These are phyloP conservation scores for Pseudonectria buxi DNA, from an alignment of 2,329 filamentous ascomycete species.

Conservation along the genomic window DNA sequence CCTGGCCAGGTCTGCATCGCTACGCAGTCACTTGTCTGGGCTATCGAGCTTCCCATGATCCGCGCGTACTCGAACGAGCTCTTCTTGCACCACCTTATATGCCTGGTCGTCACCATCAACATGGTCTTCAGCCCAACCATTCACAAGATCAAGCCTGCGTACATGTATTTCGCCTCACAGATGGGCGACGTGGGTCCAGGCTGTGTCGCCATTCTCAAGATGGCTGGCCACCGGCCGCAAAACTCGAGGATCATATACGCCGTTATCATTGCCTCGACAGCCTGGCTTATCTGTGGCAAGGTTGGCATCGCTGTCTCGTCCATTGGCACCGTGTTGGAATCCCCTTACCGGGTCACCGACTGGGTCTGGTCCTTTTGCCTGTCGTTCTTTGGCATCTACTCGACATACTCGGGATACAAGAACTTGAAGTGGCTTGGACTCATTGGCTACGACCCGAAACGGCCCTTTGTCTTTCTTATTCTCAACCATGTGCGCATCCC, in stretches of 20 bases:
- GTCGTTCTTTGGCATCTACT: slow-evolving; percentile 18
- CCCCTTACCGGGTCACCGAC: slow-evolving; percentile 13
- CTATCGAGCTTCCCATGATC: slow-evolving; percentile 12
- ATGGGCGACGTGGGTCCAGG: slow-evolving; percentile 17
- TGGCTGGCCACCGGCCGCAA: slow-evolving; percentile 6
- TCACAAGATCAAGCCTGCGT: slow-evolving; percentile 21
- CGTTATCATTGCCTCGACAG: slow-evolving; percentile 9
- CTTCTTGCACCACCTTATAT: slow-evolving; percentile 20
- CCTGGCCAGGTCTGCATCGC: slow-evolving; percentile 18
- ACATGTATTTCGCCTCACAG: slow-evolving; percentile 19
- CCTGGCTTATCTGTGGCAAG: slow-evolving; percentile 9
- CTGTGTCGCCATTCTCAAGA: slow-evolving; percentile 13
- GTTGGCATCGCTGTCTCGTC: slow-evolving; percentile 12
- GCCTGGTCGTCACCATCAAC: slow-evolving; percentile 16
- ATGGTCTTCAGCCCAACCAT: slow-evolving; percentile 13
- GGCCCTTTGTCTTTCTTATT: slow-evolving; percentile 6
- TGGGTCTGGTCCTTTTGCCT: slow-evolving; percentile 16
- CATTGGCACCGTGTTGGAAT: slow-evolving; percentile 11
- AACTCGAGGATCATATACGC: slow-evolving; percentile 12
- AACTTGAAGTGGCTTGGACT: slow-evolving; percentile 14
- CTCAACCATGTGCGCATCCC: slow-evolving; percentile 6
- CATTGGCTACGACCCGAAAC: slow-evolving; percentile 6
- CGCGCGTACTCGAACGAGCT: slow-evolving; percentile 13
- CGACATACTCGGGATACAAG: slow-evolving; percentile 4
- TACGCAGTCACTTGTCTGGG: slow-evolving; percentile 18